A percentile compares a stretch with the other conserved stretches of the same genome.
Conservation (phyloP, 345 rosid genomes). For the Dipteronia dyeriana region DNA sequence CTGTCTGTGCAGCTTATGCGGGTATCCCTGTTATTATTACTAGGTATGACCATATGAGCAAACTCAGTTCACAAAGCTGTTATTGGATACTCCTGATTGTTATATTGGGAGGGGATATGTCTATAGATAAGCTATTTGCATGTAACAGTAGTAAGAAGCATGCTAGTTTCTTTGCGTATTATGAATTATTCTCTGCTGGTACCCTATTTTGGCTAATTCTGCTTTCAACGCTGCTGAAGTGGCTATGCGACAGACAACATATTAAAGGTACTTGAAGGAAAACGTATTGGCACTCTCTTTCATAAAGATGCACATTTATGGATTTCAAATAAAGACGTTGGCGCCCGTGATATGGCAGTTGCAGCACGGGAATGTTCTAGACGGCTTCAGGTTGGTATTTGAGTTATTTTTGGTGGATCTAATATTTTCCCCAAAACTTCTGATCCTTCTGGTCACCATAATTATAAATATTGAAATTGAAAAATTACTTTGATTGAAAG, state of each 20-base stretch:
- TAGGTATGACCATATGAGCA: conserved; percentile 55
- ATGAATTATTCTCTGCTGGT: conserved; percentile 1
- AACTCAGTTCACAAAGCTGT: background rate
- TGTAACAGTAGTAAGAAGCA: conserved; percentile 4
- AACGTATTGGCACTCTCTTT: conserved; percentile 50
- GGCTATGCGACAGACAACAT: conserved; percentile 51
- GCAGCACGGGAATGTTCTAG: conserved; percentile 59
- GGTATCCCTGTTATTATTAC: conserved; percentile 95
- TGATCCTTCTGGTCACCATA: background rate
- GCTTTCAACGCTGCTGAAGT: conserved; percentile 29
- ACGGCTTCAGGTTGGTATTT: conserved; percentile 49
- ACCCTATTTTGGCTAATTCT: background rate
- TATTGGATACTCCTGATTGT: background rate
- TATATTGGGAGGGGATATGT: background rate
- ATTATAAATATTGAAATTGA: background rate
- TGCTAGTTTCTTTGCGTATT: background rate
- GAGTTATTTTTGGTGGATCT: background rate
- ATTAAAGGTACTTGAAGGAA: conserved; percentile 53
- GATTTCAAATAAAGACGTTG: conserved; percentile 34
- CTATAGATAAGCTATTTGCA: background rate
- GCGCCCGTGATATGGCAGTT: conserved; percentile 56
- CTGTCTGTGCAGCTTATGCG: conserved; percentile 80
- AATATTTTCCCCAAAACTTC: background rate
- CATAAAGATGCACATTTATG: conserved; percentile 52
- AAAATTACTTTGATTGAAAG: background rate